Conservation (phyloP, 306 rosid species). For the Arachis hypogaea region DNA sequence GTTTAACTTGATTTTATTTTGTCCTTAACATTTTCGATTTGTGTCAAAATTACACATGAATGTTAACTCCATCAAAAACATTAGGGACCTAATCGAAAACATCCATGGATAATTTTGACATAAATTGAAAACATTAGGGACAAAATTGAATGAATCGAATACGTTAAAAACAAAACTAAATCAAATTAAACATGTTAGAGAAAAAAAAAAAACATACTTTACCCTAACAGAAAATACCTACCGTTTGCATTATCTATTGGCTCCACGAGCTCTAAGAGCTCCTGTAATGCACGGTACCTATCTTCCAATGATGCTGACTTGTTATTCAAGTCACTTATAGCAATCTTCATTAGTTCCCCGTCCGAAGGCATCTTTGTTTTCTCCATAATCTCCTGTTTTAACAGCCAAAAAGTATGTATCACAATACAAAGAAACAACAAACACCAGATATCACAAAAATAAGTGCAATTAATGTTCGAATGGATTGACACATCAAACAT, state of each 20-base stretch:
- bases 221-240: constrained; percentile 32
- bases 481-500: neutral
- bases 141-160: too few species aligned
- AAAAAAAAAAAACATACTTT: too few species aligned
- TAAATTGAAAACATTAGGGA: too few species aligned
- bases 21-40: too few species aligned
- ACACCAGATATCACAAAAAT: neutral
- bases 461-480: too few species aligned
- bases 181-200: too few species aligned
- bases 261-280: constrained; percentile 86
- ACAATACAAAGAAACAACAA: constrained; percentile 11
- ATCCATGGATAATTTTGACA: too few species aligned
- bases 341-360: constrained; percentile 78
- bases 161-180: too few species aligned
- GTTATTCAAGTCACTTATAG: constrained; percentile 74
- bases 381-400: constrained; percentile 73
- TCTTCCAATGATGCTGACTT: constrained; percentile 72
- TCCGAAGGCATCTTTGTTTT: constrained; percentile 74
- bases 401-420: constrained; percentile 17
- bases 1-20: too few species aligned
- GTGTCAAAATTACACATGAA: too few species aligned
- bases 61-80: too few species aligned
- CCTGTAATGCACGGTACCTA: constrained; percentile 70
- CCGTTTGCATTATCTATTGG: constrained; percentile 86
- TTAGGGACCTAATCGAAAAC: too few species aligned